Evolutionary conservation across 2,329 filamentous ascomycete genomes (phyloP), one percentile per base, ranked within the genome.

Genomic region (Diplodia corticola): DNA sequence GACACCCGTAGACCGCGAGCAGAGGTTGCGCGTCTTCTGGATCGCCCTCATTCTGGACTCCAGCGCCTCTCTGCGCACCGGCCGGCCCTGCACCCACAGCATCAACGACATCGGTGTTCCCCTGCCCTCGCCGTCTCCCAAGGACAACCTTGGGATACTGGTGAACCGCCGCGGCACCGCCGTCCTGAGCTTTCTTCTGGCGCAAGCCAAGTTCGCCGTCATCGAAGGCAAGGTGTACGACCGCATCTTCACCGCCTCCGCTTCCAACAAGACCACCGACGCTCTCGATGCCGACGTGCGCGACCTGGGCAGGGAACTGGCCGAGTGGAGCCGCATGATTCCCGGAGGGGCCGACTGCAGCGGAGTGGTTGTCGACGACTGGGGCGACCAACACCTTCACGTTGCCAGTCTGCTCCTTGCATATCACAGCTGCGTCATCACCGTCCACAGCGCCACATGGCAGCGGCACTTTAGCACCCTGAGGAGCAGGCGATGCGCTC

Each of bases 21-120:
- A 61, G 57, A 30, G 57, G 9, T 17, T 49, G 40, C 57, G 57
- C 2, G 57, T 61, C 17, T 61, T 61, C n/a, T 61, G 57, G 57
- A 49, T 61, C 22, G 57, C 57, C 0, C 28, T 61, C 15, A 20
- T 61, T 9, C n/a, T 61, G 2, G 57, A 61, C 20, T 24, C 44
- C 57, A 22, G 40, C 28, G 57, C 57, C 26, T 33, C 57, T 4
- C 20, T 61, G 24, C 26, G 57, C 13, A 61, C 57, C 1, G 57
- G 57, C 3, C n/a, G 57, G n/a, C 57, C 57, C 1, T 61, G 57
- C 57, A 35, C 44, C 9, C 57, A 61, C 17, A 61, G 44, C 37
- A 28, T 61, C 26, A 17, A 61, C 26, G 57, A 61, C n/a, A 61
- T 61, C 22, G 57, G 44, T 17, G 44, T 49, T 3, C 6, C 26